These are phyloP conservation scores for Staphylotrichum tortipilum DNA, from an alignment of 495 filamentous ascomycete genomes.

Conservation along the genomic window DNA sequence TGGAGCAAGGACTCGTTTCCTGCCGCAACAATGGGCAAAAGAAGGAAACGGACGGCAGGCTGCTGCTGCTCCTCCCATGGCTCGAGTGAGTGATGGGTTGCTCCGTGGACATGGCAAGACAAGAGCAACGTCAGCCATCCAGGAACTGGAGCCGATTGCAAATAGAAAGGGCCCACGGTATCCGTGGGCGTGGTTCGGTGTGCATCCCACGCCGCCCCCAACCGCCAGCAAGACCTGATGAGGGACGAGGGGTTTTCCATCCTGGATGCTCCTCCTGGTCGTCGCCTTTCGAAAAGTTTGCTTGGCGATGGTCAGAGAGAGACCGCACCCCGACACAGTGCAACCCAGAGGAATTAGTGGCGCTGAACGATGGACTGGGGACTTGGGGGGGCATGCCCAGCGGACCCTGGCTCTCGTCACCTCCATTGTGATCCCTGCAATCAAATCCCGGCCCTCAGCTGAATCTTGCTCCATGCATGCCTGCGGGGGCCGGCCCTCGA, in stretches of 20 bases:
- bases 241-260: no score
- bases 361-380: slow-evolving; percentile 1
- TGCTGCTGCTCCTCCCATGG: no score
- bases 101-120: no score
- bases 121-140: no score
- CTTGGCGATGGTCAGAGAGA: neutral
- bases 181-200: no score
- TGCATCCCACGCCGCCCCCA: no score
- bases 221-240: no score
- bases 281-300: neutral
- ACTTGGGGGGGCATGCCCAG: neutral
- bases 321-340: slow-evolving; percentile 1
- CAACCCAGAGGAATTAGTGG: slow-evolving; percentile 19
- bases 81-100: no score
- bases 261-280: no score
- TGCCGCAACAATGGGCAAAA: neutral
- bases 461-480: neutral
- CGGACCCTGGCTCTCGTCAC: neutral
- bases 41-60: no score
- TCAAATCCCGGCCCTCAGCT: slow-evolving; percentile 9
- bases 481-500: neutral
- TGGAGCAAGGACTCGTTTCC: slow-evolving; percentile 19
- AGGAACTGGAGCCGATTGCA: no score
- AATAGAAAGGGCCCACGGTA: no score
- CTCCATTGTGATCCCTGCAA: neutral